A percentile compares a stretch with the other conserved stretches of the same genome.
Evolutionary conservation across 352 stramenopile genomes (phyloP).

Genomic region (Globisporangium middletonii): DNA sequence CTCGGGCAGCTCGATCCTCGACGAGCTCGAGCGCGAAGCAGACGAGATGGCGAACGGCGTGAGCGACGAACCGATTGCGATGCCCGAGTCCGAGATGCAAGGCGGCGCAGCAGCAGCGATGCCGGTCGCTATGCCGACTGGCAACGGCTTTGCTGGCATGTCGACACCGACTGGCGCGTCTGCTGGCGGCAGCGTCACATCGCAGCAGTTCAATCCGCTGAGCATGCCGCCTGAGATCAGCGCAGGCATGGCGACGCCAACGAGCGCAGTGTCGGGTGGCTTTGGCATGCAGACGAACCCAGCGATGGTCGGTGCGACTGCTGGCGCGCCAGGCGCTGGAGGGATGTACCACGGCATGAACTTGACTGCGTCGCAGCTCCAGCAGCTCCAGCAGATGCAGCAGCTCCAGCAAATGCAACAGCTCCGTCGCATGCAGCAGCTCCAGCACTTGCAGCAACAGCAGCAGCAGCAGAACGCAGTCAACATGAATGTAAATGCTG

Average conservation of each 20-base stretch:
- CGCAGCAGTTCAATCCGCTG: constrained; percentile 41
- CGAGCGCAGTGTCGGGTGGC: constrained; percentile 23
- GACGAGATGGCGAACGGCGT: constrained; percentile 85
- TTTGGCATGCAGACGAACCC: constrained; percentile 34
- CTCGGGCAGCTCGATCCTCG: constrained; percentile 70
- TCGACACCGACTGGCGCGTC: constrained; percentile 25
- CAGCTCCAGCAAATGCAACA: constrained; percentile 74
- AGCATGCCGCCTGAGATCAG: constrained; percentile 76
- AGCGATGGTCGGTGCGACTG: constrained; percentile 29
- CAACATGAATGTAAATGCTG: constrained; percentile 14
- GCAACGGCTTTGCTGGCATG: constrained; percentile 11
- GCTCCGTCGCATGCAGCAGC: constrained; percentile 60
- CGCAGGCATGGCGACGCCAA: constrained; percentile 19
- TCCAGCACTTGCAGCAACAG: constrained; percentile 47
- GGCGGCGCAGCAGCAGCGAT: constrained; percentile 7
- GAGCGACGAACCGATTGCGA: constrained; percentile 74
- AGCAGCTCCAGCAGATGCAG: constrained; percentile 85
- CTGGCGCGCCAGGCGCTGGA: constrained; percentile 22
- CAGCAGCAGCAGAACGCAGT: constrained; percentile 16
- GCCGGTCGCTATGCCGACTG: constrained; percentile 6
- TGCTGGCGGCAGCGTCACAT: constrained; percentile 14
- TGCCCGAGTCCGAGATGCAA: constrained; percentile 79
- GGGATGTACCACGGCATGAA: constrained; percentile 80
- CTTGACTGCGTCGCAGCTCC: constrained; percentile 62
- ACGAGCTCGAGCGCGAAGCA: constrained; percentile 79